phyloP scores from a whole-genome alignment of 345 rosid genomes.

The Salix udensis region DNA sequence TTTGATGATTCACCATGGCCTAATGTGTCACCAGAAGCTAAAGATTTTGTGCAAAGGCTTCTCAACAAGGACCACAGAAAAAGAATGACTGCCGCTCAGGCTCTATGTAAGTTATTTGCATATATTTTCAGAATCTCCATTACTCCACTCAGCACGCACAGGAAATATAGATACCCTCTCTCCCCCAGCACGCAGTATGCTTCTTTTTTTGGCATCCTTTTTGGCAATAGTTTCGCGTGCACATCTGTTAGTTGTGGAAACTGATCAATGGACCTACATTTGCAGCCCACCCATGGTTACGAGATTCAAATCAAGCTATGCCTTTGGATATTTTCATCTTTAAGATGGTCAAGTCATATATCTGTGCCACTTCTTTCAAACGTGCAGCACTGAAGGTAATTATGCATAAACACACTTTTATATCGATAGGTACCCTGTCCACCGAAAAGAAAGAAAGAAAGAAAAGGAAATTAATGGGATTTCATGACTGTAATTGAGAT shows the following conservation, averaged over 20 bases:
- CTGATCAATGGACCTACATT: neutral
- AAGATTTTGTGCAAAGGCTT: slow-evolving; percentile 85
- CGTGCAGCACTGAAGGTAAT: slow-evolving; percentile 76
- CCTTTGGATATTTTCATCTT: slow-evolving; percentile 79
- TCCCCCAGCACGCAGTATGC: neutral
- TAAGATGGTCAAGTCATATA: slow-evolving; percentile 70
- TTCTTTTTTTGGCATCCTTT: neutral
- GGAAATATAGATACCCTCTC: neutral
- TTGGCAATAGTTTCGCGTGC: neutral
- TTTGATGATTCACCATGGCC: slow-evolving; percentile 92
- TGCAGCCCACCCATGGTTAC: slow-evolving; percentile 94
- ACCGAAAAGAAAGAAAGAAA: neutral
- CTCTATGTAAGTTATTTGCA: slow-evolving; percentile 52
- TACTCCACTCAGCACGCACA: neutral
- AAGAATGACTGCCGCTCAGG: slow-evolving; percentile 95
- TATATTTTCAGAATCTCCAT: neutral
- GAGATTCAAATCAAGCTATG: slow-evolving; percentile 45
- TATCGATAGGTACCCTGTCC: neutral
- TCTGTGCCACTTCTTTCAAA: slow-evolving; percentile 66
- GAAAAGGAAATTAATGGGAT: neutral
- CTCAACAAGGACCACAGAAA: slow-evolving; percentile 88
- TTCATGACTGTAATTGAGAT: too few relatives aligned
- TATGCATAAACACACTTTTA: neutral
- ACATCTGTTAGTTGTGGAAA: neutral
- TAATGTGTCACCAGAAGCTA: slow-evolving; percentile 64